Percentiles rank a stretch among this genome's conserved stretches.
These are phyloP conservation scores for Plectosphaerella cucumerina DNA, from an alignment of 2,329 filamentous ascomycete genomes.

Conservation along the genomic window DNA sequence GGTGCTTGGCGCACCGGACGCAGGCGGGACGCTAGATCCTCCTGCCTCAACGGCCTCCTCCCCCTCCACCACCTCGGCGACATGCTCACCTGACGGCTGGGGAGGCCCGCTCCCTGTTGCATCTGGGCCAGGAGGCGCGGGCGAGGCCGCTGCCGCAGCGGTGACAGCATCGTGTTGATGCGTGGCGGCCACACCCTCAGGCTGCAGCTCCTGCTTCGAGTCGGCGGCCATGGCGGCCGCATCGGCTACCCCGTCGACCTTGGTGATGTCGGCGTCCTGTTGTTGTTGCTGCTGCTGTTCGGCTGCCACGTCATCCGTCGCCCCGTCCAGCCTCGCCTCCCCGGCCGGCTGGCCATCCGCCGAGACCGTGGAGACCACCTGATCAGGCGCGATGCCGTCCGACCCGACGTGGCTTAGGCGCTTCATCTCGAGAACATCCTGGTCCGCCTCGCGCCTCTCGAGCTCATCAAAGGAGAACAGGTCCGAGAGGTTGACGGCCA, in stretches of 20 bases:
- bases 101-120: not conserved
- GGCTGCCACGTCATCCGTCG: not conserved
- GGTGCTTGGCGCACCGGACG: not conserved
- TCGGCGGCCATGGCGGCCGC: not conserved
- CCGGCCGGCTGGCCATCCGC: slow-evolving; percentile 1
- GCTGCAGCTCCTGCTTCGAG: not conserved
- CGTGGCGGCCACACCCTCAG: too few relatives aligned
- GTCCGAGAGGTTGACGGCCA: slow-evolving; percentile 61
- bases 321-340: not conserved
- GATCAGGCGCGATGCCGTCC: not conserved
- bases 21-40: not conserved
- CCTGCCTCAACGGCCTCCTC: not conserved
- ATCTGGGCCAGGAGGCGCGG: not conserved
- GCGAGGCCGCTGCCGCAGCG: not conserved
- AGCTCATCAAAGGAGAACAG: slow-evolving; percentile 56
- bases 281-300: not conserved
- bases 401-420: not conserved
- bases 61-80: not conserved
- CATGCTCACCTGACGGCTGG: not conserved
- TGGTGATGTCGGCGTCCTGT: not conserved
- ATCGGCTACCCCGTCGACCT: not conserved
- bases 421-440: slow-evolving; percentile 46
- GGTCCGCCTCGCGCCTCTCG: slow-evolving; percentile 46
- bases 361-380: not conserved
- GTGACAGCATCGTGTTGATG: not conserved